Percentiles rank a stretch among this genome's conserved stretches.
phyloP scores from a whole-genome alignment of 176 grass and related monocot species.

The Ananas comosus region DNA sequence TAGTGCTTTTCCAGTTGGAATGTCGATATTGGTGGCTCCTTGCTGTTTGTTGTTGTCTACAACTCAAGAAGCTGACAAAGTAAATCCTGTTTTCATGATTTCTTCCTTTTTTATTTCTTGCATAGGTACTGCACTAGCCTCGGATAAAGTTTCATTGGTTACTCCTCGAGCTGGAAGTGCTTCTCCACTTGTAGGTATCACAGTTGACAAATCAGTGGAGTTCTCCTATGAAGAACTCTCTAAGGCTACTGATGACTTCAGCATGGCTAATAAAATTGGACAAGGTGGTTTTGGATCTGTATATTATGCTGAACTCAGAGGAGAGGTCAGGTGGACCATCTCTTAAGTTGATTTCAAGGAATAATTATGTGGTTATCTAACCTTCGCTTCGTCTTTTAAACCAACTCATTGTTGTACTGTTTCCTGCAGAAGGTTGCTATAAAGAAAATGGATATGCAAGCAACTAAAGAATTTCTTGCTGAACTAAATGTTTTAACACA shows the following conservation, averaged over 20 bases:
- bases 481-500: constrained; percentile 96
- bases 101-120: background rate
- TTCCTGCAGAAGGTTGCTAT: constrained; percentile 75
- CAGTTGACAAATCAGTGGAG: constrained; percentile 87
- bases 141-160: constrained; percentile 3
- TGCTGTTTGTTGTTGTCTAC: background rate
- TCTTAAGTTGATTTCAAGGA: constrained; percentile 11
- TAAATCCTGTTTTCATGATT: background rate
- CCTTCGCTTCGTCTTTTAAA: constrained; percentile 13
- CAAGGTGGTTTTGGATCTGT: constrained; percentile 71
- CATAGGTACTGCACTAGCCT: constrained; percentile 12
- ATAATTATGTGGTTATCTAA: background rate
- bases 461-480: constrained; percentile 80
- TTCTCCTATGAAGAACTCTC: constrained; percentile 87
- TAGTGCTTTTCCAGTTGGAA: background rate
- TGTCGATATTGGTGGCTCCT: background rate
- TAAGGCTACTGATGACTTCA: constrained; percentile 78
- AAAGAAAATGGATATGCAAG: constrained; percentile 97
- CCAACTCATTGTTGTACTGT: background rate
- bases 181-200: constrained; percentile 46
- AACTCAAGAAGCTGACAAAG: background rate
- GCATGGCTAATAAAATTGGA: constrained; percentile 85
- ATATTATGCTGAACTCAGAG: constrained; percentile 81
- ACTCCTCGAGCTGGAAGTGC: constrained; percentile 12
- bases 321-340: constrained; percentile 53